Evolutionary conservation across 331 rosid species (phyloP), one percentile per base, ranked within the genome.

Genomic region (Dryas integrifolia): DNA sequence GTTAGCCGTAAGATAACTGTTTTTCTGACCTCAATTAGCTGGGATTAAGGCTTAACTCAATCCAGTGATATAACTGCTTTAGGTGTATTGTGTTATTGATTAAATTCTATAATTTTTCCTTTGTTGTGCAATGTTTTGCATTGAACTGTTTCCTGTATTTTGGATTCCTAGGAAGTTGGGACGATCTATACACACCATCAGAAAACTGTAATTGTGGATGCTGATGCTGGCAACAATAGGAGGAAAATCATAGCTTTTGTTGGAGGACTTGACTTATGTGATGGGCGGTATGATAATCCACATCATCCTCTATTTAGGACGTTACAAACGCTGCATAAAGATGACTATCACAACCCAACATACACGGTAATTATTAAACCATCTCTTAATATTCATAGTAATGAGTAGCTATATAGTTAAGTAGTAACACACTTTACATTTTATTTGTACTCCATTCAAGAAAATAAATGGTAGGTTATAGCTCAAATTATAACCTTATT

Each of bases 161-260:
- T 61, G 39, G 50, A 72, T 69, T 76, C 63, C 74, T 91, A 94
- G 98, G 98, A 94, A 87, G 94, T 88, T 43, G 97, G 73, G 77
- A 86, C 98, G 35, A 94, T 94, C 62, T 95, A 95, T 81, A 91
- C 98, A 7, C 98, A 95, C 85, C 98, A 91, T 86, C 98, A 95
- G 87, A 95, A 95, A 85, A 95, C 96, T 41, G 92, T 95, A 35
- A 89, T 91, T 62, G 97, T 91, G 72, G 98, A 95, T 75, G 90
- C 97, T 77, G 96, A 88, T 74, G 92, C 97, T 76, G 98, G 96
- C 70, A 55, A 82, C 81, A 70, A 63, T 75, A 82, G 72, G 78
- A 88, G 97, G 86, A 95, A 95, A 82, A 89, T 95, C 74, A 65
- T 89, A 52, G 96, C 98, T 72, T 95, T 95, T 84, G 92, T 95